Base-by-base conservation (phyloP, 192 early-diverging fungal species). In the Linnemannia zychae region DNA sequence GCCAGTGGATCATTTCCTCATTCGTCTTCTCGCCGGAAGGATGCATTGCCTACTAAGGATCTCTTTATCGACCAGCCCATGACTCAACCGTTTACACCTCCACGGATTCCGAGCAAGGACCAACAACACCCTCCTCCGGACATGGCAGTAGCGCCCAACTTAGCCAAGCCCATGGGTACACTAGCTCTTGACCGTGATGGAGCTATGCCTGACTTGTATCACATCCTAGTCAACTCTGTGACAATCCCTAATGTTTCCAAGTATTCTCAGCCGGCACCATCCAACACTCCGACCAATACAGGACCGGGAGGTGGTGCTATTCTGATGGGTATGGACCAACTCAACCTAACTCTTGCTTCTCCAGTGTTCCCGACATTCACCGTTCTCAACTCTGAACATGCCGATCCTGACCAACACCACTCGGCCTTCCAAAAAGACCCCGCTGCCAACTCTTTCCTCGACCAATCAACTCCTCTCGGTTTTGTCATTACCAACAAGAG, bases 401-500 rank as follows among this genome's bases (percentile, higher is more conserved):
- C 38, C 7, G 76, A 79, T 33, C 47, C 77, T 1, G 78, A 85
- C 47, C 77, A 79, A 48, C 57, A 76, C 15, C 83, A 79, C 0
- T 76, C 74, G 16, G 34, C 74, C n/a, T 85, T 85, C 63, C 83
- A 79, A 72, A 85, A 73, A 38, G 78, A 79, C 31, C 77, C 74
- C 17, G 4, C 70, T 40, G 7, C 38, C 1, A 71, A 5, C 28
- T 79, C 78, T 15, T 70, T 85, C 47, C 68, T 75, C 2, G 83
- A 79, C 69, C 77, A 72, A 68, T 63, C 73, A 1, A 72, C 65
- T 3, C 77, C 83, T 16, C 47, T 76, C 17, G 83, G 83, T 7
- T 85, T 79, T 67, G 83, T 85, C 22, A 85, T 85, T 5, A 85
- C 83, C 57, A 85, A 79, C 77, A 85, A 85, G 69, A 85, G 83